phyloP scores from a whole-genome alignment of 1,284 basidiomycete genomes.

The Ceratorhiza oryzae-sativae region DNA sequence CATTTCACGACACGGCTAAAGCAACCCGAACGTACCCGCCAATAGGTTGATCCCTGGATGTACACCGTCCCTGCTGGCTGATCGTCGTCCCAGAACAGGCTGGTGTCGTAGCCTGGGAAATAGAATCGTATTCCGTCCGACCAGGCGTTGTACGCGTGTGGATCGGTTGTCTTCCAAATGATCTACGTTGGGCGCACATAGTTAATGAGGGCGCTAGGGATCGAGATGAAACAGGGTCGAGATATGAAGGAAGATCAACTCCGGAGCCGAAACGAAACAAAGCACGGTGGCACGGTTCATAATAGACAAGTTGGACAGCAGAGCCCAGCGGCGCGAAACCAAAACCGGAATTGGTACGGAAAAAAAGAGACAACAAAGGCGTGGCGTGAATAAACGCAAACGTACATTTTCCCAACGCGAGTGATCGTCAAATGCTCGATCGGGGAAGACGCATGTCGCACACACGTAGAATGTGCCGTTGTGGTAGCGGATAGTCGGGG shows the following conservation, averaged over 20 bases:
- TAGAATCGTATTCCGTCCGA: constrained; percentile 38
- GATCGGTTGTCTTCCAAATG: constrained; percentile 36
- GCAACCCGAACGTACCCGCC: constrained; percentile 27
- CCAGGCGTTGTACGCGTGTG: constrained; percentile 33
- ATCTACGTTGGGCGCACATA: neutral
- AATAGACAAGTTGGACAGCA: no score
- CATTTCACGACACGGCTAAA: neutral
- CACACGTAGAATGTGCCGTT: constrained; percentile 38
- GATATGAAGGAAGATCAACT: neutral
- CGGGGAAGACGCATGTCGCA: constrained; percentile 35
- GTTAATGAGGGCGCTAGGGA: neutral
- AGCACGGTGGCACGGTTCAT: no score
- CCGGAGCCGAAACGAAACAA: no score
- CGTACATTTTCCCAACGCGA: constrained; percentile 37
- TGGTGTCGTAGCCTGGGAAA: constrained; percentile 40
- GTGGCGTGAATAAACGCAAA: neutral
- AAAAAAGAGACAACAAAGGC: neutral
- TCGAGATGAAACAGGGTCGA: no score
- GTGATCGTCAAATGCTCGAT: constrained; percentile 24
- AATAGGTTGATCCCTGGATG: constrained; percentile 35
- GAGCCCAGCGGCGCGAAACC: neutral
- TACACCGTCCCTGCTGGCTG: constrained; percentile 25
- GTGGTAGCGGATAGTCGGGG: constrained; percentile 40
- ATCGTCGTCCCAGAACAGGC: constrained; percentile 39
- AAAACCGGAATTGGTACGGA: neutral